Evolutionary conservation across 192 early-diverging fungal species (phyloP), one percentile per base, ranked within the genome.

Genomic region (Backusella tuberculispora): DNA sequence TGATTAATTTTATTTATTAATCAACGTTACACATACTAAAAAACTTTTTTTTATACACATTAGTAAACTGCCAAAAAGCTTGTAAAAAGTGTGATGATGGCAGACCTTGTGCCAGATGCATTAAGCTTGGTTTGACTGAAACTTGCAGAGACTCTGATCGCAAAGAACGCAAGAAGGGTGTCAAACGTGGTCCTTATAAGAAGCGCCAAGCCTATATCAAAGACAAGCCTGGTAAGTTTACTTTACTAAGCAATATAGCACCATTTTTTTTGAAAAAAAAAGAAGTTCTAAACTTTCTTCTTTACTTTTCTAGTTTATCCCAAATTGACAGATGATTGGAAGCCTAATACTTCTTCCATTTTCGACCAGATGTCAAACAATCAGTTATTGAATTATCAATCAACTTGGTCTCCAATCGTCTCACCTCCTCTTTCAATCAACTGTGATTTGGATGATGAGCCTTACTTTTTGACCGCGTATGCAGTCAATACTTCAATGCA

Each of bases 61-160:
- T 78, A 87, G 86, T 94, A 38, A 93, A 96, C 70, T 97, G 96
- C 74, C 92, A 94, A 83, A 90, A 91, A 38, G 90, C 94, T 0
- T 95, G 95, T 80, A 98, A 98, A 82, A 98, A 96, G 77, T 98
- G 96, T 76, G 95, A 94, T 63, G 90, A 91, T 63, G 90, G 81
- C 14, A 79, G 96, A 63, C 96, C 96, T 6, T 98, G 96, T 74
- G 76, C 83, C 74, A 88, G 96, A 4, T 98, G 96, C 76, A 77
- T 92, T 69, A 90, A 91, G 72, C 90, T 90, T 64, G 86, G 86
- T 21, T 73, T 96, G 10, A 85, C 83, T 0, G 86, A 84, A 12
- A 85, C 90, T 8, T 95, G 95, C 73, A 82, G 85, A 2, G 90
- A 95, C 78, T 95, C 94, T 6, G 85, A 86, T 37, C 86, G 95